Evolutionary conservation across 164 flowering plant species (phyloP).

Genomic region (Warburgia ugandensis): DNA sequence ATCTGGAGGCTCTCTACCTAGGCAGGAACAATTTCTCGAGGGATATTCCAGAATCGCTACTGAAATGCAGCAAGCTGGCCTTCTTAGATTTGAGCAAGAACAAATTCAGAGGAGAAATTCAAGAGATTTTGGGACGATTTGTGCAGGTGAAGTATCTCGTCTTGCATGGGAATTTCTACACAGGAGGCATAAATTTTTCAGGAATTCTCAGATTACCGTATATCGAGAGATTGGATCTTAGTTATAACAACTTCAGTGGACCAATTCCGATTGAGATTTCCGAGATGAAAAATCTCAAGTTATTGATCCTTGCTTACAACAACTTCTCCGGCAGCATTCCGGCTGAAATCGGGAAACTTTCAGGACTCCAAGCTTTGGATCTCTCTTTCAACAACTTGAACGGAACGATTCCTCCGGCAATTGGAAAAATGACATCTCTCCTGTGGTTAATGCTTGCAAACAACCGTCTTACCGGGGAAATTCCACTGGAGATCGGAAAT

Average conservation of each 20-base stretch:
- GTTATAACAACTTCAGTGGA: constrained; percentile 67
- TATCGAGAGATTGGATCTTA: constrained; percentile 54
- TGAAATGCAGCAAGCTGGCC: constrained; percentile 35
- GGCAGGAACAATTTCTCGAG: constrained; percentile 58
- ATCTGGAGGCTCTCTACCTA: constrained; percentile 37
- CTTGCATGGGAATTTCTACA: constrained; percentile 53
- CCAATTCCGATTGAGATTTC: constrained; percentile 54
- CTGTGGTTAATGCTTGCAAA: constrained; percentile 89
- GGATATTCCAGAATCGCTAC: constrained; percentile 50
- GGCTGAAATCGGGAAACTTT: constrained; percentile 50
- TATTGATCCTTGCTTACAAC: constrained; percentile 55
- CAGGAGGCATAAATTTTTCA: constrained; percentile 57
- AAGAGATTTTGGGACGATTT: constrained; percentile 47
- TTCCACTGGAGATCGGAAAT: constrained; percentile 75
- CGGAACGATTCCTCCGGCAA: constrained; percentile 56
- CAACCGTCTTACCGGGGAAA: constrained; percentile 53
- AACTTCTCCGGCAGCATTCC: constrained; percentile 62
- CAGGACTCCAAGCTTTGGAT: constrained; percentile 66
- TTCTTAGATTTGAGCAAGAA: constrained; percentile 68
- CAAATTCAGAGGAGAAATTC: constrained; percentile 51
- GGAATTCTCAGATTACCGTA: constrained; percentile 53
- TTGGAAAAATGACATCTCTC: constrained; percentile 67
- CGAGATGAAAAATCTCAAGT: constrained; percentile 38
- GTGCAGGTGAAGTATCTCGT: constrained; percentile 47
- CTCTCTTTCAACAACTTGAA: constrained; percentile 57